Conservation (phyloP, 1,284 basidiomycete genomes). For the Moesziomyces antarcticus region DNA sequence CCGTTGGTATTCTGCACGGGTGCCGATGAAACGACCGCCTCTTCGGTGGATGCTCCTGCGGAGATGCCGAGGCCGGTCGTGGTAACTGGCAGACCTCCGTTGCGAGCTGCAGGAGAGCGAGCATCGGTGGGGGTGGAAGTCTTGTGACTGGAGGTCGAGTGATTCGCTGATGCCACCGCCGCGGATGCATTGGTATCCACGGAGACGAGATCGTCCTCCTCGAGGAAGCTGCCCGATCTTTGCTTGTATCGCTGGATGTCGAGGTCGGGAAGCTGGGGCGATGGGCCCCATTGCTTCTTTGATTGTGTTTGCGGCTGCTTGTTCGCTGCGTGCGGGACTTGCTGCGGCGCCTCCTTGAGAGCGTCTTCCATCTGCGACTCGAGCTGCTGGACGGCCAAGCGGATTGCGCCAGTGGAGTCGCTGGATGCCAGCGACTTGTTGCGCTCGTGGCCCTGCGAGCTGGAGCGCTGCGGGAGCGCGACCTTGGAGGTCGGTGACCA, state of each 20-base stretch:
- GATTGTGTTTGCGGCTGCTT: constrained; percentile 5
- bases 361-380: constrained; percentile 55
- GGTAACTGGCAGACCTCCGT: neutral
- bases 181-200: neutral
- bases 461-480: constrained; percentile 38
- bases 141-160: constrained; percentile 2
- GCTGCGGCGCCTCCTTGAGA: constrained; percentile 35
- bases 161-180: neutral
- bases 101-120: neutral
- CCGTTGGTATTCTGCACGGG: neutral
- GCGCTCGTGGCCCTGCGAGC: constrained; percentile 35
- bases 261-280: constrained; percentile 50
- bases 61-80: constrained; percentile 26
- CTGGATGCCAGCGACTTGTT: constrained; percentile 26
- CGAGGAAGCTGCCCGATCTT: constrained; percentile 52
- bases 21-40: neutral
- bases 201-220: constrained; percentile 35
- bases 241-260: constrained; percentile 33
- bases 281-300: constrained; percentile 47
- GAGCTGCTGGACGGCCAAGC: constrained; percentile 46
- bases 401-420: constrained; percentile 34
- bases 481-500: constrained; percentile 10
- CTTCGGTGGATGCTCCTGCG: neutral
- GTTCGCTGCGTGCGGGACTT: constrained; percentile 30
- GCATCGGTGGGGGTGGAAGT: neutral